These are phyloP conservation scores for Endoconidiophora laricicola DNA, from an alignment of 2,329 filamentous ascomycete species.

Conservation along the genomic window DNA sequence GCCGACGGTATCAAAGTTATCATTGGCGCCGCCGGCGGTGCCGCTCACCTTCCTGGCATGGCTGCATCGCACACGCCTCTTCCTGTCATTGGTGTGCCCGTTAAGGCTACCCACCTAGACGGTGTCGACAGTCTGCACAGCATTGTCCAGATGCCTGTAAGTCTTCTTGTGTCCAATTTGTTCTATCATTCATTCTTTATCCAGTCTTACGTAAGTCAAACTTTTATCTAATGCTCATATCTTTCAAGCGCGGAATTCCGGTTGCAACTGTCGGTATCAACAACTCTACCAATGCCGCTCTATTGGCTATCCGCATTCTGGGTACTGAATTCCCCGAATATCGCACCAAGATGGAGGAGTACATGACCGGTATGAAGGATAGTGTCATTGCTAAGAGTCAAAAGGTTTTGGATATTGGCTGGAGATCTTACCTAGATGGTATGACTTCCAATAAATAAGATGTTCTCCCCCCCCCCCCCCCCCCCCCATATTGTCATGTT, in stretches of 20 bases:
- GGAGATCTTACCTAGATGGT: conserved; percentile 33
- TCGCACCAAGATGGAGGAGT: conserved; percentile 39
- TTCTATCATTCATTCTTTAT: conserved; percentile 22
- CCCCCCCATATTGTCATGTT: background rate
- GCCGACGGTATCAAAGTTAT: conserved; percentile 53
- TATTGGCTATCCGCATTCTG: conserved; percentile 54
- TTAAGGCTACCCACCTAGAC: conserved; percentile 45
- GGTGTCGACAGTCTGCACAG: conserved; percentile 4
- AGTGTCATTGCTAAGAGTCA: conserved; percentile 48
- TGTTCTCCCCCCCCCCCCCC: background rate
- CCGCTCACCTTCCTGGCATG: conserved; percentile 63
- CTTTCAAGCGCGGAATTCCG: conserved; percentile 38
- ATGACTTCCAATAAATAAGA: conserved; percentile 18
- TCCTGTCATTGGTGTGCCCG: conserved; percentile 62
- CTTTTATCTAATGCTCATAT: conserved; percentile 19
- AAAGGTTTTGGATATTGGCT: conserved; percentile 38
- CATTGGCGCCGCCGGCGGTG: conserved; percentile 60
- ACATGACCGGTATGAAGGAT: conserved; percentile 43
- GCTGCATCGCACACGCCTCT: conserved; percentile 51
- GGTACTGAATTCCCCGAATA: conserved; percentile 40
- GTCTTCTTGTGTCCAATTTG: conserved; percentile 15
- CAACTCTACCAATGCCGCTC: conserved; percentile 61
- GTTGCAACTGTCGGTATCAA: conserved; percentile 65
- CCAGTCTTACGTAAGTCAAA: conserved; percentile 22
- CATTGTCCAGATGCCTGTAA: conserved; percentile 17